Evolutionary conservation across 345 rosid species (phyloP).

Genomic region (Pugionium cornutum): DNA sequence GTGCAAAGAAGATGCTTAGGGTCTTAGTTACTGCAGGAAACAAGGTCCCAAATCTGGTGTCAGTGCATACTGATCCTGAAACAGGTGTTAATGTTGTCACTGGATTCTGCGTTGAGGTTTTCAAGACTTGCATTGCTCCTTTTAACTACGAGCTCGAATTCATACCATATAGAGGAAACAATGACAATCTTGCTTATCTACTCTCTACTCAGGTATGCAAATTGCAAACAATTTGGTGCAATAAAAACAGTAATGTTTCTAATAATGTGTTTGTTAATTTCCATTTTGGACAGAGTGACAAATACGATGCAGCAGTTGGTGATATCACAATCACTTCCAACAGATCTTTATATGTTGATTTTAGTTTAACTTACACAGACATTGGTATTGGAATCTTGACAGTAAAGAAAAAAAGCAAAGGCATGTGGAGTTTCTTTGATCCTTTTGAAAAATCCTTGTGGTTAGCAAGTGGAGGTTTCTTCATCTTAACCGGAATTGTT

Average conservation of each 20-base stretch:
- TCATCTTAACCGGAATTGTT: conserved; percentile 29
- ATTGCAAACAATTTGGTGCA: background rate
- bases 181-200: conserved; percentile 39
- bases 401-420: conserved; percentile 21
- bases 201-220: conserved; percentile 42
- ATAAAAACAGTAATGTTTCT: background rate
- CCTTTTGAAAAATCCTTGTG: conserved; percentile 35
- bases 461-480: conserved; percentile 37
- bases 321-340: conserved; percentile 34
- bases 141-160: conserved; percentile 35
- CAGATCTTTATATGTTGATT: conserved; percentile 36
- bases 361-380: conserved; percentile 37
- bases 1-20: conserved; percentile 30
- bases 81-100: conserved; percentile 15
- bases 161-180: conserved; percentile 37
- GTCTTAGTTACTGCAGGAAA: conserved; percentile 36
- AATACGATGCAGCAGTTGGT: conserved; percentile 42
- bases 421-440: conserved; percentile 35
- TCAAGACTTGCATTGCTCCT: conserved; percentile 35
- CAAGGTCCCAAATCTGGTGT: conserved; percentile 33
- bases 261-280: background rate
- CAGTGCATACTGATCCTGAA: conserved; percentile 21
- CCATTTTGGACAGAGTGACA: conserved; percentile 17
- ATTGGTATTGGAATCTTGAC: conserved; percentile 29
- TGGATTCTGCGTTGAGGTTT: conserved; percentile 49